Evolutionary conservation across 2,329 filamentous ascomycete species (phyloP), one percentile per base, ranked within the genome.

Genomic region (Diaporthe humulicola): DNA sequence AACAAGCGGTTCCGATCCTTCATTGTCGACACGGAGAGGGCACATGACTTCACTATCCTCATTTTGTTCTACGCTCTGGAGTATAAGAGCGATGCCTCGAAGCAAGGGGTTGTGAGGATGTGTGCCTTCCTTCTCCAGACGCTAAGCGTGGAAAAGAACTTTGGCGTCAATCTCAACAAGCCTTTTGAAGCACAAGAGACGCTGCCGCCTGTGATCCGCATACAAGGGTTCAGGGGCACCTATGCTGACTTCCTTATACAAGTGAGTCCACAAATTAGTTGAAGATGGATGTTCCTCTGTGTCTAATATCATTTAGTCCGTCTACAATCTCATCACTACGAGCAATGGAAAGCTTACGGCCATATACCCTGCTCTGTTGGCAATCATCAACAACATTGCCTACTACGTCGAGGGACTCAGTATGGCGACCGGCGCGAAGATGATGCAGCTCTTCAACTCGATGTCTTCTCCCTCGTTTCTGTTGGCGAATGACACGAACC

Each of bases 121-220:
- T 98, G 97, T 83, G 93, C 97, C n/a, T 98, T 99, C 82, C 89
- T 98, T 57, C 86, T 99, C 54, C 97, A 99, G 84, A 98, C 97
- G 0, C 86, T 99, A 80, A 98, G 96, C 80, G 95, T 97, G 3
- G 97, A 98, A 84, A 90, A 93, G 73, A 95, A 94, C 77, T 98
- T 98, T 83, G 96, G 95, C 40, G 91, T 93, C 81, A 96, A 95
- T 79, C 88, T 99, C 69, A 98, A 98, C 84, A 96, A 95, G 84
- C 89, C 88, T 22, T 98, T 99, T 79, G 93, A 95, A 77, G 94
- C 92, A 1, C 96, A 98, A 82, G 95, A 98, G 71, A 96, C 94
- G 7, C 86, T 99, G 22, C 97, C 97, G 17, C 84, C 90, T 22
- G 93, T 91, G 64, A 96, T 99, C 79, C 90, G 94, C 75, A 92